Evolutionary conservation across 352 stramenopile genomes (phyloP).

Genomic region (Phytophthora ramorum): DNA sequence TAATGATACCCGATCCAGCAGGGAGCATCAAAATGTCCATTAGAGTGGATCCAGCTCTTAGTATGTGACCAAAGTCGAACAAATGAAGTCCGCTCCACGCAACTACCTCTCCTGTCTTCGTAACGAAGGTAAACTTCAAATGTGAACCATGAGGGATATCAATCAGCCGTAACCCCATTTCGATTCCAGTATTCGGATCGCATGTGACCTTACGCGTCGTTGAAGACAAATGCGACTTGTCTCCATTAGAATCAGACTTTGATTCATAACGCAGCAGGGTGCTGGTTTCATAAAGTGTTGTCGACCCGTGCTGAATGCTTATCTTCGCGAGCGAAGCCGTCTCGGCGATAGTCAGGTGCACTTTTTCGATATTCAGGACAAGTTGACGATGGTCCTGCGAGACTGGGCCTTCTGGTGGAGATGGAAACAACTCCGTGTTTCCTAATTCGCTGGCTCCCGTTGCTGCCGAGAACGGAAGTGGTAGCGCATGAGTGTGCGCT

Average conservation of each 20-base stretch:
- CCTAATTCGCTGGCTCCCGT: constrained; percentile 5
- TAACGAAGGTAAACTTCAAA: constrained; percentile 62
- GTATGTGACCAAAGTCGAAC: constrained; percentile 83
- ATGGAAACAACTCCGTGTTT: constrained; percentile 37
- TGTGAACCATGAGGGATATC: constrained; percentile 84
- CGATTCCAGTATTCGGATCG: constrained; percentile 32
- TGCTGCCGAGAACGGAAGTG: constrained; percentile 8
- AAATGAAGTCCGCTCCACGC: constrained; percentile 79
- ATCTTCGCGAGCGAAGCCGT: constrained; percentile 32
- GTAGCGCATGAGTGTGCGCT: background rate
- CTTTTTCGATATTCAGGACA: constrained; percentile 32
- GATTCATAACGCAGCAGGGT: constrained; percentile 26
- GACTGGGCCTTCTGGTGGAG: constrained; percentile 36
- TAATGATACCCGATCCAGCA: constrained; percentile 39
- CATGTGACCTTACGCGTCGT: constrained; percentile 26
- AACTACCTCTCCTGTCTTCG: constrained; percentile 42
- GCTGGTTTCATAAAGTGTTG: constrained; percentile 37
- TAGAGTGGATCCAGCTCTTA: constrained; percentile 55
- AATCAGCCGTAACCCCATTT: constrained; percentile 52
- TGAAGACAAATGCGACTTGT: constrained; percentile 18
- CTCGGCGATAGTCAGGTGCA: constrained; percentile 21
- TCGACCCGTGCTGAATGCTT: constrained; percentile 40
- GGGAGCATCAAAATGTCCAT: constrained; percentile 55
- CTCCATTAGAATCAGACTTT: constrained; percentile 11
- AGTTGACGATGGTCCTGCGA: constrained; percentile 36